Conservation (phyloP, 352 stramenopile species). For the Globisporangium solare region DNA sequence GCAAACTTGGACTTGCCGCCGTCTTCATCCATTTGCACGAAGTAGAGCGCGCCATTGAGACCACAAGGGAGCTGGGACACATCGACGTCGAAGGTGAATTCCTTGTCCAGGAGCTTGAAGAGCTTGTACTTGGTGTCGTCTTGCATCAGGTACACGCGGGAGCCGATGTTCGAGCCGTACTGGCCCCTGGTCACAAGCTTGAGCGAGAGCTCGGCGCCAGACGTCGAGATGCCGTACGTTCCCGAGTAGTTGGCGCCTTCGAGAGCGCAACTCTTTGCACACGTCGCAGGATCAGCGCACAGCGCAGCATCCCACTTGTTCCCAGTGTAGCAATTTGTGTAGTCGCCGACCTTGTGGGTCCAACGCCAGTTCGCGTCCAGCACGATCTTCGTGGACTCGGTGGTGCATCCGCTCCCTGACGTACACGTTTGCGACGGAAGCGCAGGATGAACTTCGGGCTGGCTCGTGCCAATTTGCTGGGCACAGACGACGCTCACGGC, state of each 20-base stretch:
- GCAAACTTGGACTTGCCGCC: conserved; percentile 40
- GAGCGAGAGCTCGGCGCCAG: conserved; percentile 38
- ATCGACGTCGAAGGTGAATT: conserved; percentile 68
- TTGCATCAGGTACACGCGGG: conserved; percentile 56
- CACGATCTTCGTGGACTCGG: conserved; percentile 48
- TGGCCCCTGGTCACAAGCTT: conserved; percentile 49
- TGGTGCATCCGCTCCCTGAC: conserved; percentile 29
- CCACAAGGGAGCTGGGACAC: conserved; percentile 62
- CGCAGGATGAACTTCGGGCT: conserved; percentile 47
- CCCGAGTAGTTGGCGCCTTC: conserved; percentile 60
- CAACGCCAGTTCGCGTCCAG: conserved; percentile 74
- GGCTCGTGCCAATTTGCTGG: conserved; percentile 44
- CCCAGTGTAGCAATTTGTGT: conserved; percentile 65
- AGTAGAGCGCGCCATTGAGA: conserved; percentile 73
- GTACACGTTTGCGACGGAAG: conserved; percentile 43
- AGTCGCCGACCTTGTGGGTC: conserved; percentile 56
- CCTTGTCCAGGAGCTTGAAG: conserved; percentile 68
- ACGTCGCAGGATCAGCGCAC: conserved; percentile 41
- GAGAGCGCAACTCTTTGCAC: conserved; percentile 51
- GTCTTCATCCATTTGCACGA: conserved; percentile 67
- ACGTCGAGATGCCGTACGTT: conserved; percentile 61
- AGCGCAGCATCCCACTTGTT: conserved; percentile 50
- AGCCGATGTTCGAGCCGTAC: conserved; percentile 59
- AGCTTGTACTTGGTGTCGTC: conserved; percentile 44
- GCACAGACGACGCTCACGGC: conserved; percentile 5